Base-by-base conservation (phyloP, 139 green algal genomes). In the Micractinium conductrix region DNA sequence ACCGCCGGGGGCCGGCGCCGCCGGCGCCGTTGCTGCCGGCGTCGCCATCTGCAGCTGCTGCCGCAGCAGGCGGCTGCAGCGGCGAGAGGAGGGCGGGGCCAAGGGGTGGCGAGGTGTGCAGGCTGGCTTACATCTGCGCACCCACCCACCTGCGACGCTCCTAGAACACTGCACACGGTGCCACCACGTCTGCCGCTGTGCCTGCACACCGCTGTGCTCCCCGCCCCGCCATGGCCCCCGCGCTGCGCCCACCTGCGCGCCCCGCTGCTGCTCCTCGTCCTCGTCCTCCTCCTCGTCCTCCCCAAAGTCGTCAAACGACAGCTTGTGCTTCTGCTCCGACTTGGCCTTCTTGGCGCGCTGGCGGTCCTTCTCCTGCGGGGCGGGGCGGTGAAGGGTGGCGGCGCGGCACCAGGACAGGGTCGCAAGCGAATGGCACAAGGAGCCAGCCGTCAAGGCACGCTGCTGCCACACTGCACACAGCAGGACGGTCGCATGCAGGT, bases 271-370 rank as follows among this genome's bases (percentile, higher is more conserved):
- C n/a, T 26, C 38, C 38, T 85, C 79, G 63, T 87, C 90, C 62
- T 91, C 87, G 26, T 89, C 84, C n/a, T 89, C 84, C 72, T 90
- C 81, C 38, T 89, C 84, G 55, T 92, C 86, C 45, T 93, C 86
- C 22, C 89, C 88, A 73, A 90, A 89, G 43, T 87, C 83, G 5
- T 79, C 80, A 89, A 98, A 98, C 0, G 93, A 97, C 40, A 98
- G 89, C 89, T 96, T 97, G 35, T 90, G 53, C 74, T 91, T 93
- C 10, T 88, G 85, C 44, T 89, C 81, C 44, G 80, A 37, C 82
- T 88, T 88, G 17, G 80, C 86, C 68, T 83, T 84, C 63, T 91
- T 92, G 14, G 85, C 86, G 16, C 67, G 73, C 74, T 91, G 83
- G 70, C 87, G 79, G 40, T 87, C 84, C 65, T 87, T 86, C 33